Percentiles rank a stretch among this genome's conserved stretches.
Evolutionary conservation across 768 basidiomycete genomes (phyloP).

Genomic region (Rhizopogon rudus): DNA sequence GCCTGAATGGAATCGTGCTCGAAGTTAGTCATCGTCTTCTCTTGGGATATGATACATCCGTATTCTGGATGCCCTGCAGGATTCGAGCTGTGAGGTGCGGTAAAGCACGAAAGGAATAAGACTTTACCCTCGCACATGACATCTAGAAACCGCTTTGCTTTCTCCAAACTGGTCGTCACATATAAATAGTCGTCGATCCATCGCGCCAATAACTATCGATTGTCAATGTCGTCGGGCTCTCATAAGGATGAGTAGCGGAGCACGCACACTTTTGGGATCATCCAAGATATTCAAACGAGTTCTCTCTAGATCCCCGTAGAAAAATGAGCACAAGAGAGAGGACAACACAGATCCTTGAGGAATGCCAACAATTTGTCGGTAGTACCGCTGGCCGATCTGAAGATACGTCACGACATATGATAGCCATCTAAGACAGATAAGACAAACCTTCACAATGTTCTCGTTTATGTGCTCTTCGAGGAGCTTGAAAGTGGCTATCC

Average conservation of each 20-base stretch:
- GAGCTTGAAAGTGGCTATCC: constrained; percentile 60
- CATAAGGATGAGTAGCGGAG: background rate
- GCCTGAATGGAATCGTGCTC: constrained; percentile 47
- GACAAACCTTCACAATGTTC: constrained; percentile 81
- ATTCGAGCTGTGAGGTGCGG: background rate
- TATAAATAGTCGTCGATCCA: constrained; percentile 95
- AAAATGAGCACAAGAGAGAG: constrained; percentile 87
- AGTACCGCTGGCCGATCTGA: constrained; percentile 79
- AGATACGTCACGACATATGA: background rate
- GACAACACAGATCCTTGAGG: constrained; percentile 98
- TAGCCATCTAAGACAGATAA: background rate
- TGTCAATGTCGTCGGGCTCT: background rate
- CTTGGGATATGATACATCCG: constrained; percentile 83
- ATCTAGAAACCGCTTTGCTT: constrained; percentile 65
- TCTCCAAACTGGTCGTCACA: constrained; percentile 59
- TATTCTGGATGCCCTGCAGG: constrained; percentile 83
- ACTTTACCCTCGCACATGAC: constrained; percentile 67
- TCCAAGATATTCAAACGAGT: constrained; percentile 43
- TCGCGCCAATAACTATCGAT: constrained; percentile 64
- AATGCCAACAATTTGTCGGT: constrained; percentile 89
- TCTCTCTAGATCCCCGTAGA: constrained; percentile 88
- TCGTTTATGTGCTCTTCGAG: constrained; percentile 88
- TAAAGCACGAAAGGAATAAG: background rate
- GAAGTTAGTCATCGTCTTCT: constrained; percentile 90
- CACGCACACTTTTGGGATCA: constrained; percentile 58